Conservation (phyloP, 2,329 filamentous ascomycete genomes). For the Fusarium continuum region DNA sequence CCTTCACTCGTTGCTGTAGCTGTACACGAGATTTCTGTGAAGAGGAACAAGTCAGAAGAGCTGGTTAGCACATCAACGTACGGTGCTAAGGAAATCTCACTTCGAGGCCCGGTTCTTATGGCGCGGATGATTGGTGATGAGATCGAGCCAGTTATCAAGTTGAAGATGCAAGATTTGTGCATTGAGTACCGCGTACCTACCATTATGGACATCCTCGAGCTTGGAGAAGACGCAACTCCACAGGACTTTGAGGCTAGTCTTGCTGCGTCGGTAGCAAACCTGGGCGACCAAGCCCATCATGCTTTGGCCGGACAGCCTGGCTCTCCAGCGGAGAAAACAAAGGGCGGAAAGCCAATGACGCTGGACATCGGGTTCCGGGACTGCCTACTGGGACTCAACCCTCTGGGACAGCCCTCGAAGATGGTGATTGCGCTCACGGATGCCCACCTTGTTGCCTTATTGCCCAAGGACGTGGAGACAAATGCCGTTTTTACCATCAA, state of each 20-base stretch:
- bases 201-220: conserved; percentile 79
- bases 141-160: conserved; percentile 87
- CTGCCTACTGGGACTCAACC: conserved; percentile 86
- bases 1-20: conserved; percentile 85
- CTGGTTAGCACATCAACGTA: conserved; percentile 67
- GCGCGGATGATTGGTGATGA: conserved; percentile 92
- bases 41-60: conserved; percentile 74
- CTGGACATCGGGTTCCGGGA: conserved; percentile 82
- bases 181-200: conserved; percentile 91
- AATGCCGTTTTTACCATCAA: conserved; percentile 73
- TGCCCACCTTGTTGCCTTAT: conserved; percentile 72
- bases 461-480: conserved; percentile 72
- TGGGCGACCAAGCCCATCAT: conserved; percentile 71
- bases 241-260: conserved; percentile 80
- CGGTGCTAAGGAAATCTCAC: conserved; percentile 41
- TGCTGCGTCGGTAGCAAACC: conserved; percentile 80
- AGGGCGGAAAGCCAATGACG: conserved; percentile 65
- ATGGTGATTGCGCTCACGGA: conserved; percentile 82
- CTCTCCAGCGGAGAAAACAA: conserved; percentile 41
- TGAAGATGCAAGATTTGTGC: conserved; percentile 85
- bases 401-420: conserved; percentile 78
- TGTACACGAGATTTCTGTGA: conserved; percentile 68
- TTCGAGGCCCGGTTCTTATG: conserved; percentile 72
- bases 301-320: conserved; percentile 49
- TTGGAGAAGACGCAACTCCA: conserved; percentile 71